Conservation (phyloP, 345 rosid genomes). For the Hypericum androsaemum region DNA sequence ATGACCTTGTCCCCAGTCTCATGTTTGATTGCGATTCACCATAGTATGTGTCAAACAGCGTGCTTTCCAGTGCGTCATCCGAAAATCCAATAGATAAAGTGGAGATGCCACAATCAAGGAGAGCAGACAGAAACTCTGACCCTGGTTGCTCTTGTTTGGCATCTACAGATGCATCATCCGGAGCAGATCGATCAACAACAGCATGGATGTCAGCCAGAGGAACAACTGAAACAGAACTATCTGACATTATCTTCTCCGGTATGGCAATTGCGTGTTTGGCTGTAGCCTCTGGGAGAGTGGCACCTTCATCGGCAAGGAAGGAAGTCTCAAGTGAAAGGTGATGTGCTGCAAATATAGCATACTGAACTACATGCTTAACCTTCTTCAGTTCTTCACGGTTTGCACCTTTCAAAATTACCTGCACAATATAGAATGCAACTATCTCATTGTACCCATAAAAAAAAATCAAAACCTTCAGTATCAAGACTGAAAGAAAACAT, state of each 20-base stretch:
- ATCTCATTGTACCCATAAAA: slow-evolving; percentile 14
- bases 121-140: slow-evolving; percentile 28
- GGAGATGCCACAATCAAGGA: slow-evolving; percentile 24
- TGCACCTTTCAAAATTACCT: slow-evolving; percentile 76
- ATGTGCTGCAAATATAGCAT: slow-evolving; percentile 94
- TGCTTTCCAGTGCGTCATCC: slow-evolving; percentile 24
- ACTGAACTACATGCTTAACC: slow-evolving; percentile 81
- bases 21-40: slow-evolving; percentile 22
- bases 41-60: slow-evolving; percentile 22
- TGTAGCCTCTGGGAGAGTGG: slow-evolving; percentile 65
- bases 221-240: slow-evolving; percentile 27
- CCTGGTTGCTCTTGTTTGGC: slow-evolving; percentile 26
- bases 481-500: background rate
- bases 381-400: slow-evolving; percentile 81
- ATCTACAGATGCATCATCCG: slow-evolving; percentile 23
- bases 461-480: background rate
- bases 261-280: slow-evolving; percentile 28
- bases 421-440: slow-evolving; percentile 15
- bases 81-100: slow-evolving; percentile 19
- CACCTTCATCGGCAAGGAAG: slow-evolving; percentile 99
- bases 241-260: slow-evolving; percentile 36
- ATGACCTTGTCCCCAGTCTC: slow-evolving; percentile 20
- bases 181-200: slow-evolving; percentile 21
- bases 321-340: slow-evolving; percentile 92
- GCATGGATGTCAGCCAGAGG: slow-evolving; percentile 20